Evolutionary conservation across 768 basidiomycete genomes (phyloP).

Genomic region (Lentinula guzmanii): DNA sequence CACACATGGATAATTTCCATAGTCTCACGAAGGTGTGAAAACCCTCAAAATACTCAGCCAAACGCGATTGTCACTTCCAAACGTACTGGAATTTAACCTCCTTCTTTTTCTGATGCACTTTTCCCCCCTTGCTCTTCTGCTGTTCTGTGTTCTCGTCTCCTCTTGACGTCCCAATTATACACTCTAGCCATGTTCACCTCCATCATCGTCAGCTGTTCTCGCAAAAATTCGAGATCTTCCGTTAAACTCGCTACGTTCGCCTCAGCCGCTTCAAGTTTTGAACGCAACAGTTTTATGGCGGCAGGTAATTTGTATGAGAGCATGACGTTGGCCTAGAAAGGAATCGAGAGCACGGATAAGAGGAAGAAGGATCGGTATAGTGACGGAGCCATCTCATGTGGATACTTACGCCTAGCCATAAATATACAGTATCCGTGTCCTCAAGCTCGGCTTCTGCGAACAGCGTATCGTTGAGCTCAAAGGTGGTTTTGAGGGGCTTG

Average conservation of each 20-base stretch:
- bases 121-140: neutral
- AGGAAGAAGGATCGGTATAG: neutral
- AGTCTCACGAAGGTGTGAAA: too few species aligned
- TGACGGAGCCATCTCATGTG: neutral
- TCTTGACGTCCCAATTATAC: constrained; percentile 94
- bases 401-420: constrained; percentile 88
- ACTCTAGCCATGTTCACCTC: constrained; percentile 93
- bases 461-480: constrained; percentile 94
- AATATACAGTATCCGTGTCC: constrained; percentile 81
- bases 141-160: constrained; percentile 55
- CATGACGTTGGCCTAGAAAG: constrained; percentile 89
- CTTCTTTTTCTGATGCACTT: neutral
- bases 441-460: constrained; percentile 88
- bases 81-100: neutral
- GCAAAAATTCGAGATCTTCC: constrained; percentile 88
- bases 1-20: too few species aligned
- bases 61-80: neutral
- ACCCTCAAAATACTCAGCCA: neutral
- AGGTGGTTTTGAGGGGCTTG: constrained; percentile 73
- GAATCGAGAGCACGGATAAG: neutral
- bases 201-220: constrained; percentile 96
- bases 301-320: constrained; percentile 82
- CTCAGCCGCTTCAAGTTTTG: constrained; percentile 73
- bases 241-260: constrained; percentile 57
- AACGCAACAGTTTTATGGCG: constrained; percentile 66